Conservation (phyloP, 2,329 filamentous ascomycete species). For the Talaromyces sp. region DNA sequence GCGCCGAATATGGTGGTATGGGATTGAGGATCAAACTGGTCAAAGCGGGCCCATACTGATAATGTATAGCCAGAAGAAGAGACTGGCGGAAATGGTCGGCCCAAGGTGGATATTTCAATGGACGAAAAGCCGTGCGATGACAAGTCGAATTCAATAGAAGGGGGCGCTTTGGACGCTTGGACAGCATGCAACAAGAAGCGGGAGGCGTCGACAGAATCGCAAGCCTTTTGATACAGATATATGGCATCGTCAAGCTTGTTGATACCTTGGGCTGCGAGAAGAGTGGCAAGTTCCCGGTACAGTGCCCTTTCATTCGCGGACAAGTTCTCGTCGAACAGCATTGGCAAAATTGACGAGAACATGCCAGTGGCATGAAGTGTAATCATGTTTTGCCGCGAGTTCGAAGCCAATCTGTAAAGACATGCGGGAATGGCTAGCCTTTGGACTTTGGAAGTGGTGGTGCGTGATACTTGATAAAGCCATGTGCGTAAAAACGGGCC, state of each 20-base stretch:
- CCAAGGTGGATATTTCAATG: conserved; percentile 81
- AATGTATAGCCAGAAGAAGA: conserved; percentile 82
- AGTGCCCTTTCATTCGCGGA: conserved; percentile 52
- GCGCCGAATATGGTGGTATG: conserved; percentile 96
- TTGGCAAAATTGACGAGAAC: conserved; percentile 59
- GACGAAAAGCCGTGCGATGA: conserved; percentile 83
- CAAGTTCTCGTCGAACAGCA: conserved; percentile 56
- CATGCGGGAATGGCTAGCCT: conserved; percentile 60
- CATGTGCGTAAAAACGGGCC: conserved; percentile 40
- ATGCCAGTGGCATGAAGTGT: conserved; percentile 69
- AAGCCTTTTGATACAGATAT: conserved; percentile 60
- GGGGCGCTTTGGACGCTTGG: conserved; percentile 67
- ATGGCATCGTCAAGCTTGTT: conserved; percentile 78
- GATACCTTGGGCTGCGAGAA: conserved; percentile 68
- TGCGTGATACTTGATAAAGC: conserved; percentile 58
- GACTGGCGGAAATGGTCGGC: conserved; percentile 75
- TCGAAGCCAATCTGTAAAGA: conserved; percentile 52
- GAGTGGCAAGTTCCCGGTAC: conserved; percentile 62
- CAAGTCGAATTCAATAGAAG: conserved; percentile 91
- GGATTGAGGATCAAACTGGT: conserved; percentile 73
- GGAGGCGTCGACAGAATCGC: conserved; percentile 48
- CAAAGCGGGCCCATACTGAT: conserved; percentile 80
- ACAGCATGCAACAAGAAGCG: conserved; percentile 71
- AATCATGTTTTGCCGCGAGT: conserved; percentile 64
- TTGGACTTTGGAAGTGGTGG: conserved; percentile 23